phyloP scores from a whole-genome alignment of 2,329 filamentous ascomycete species.

The Exophiala lecanii-corni region DNA sequence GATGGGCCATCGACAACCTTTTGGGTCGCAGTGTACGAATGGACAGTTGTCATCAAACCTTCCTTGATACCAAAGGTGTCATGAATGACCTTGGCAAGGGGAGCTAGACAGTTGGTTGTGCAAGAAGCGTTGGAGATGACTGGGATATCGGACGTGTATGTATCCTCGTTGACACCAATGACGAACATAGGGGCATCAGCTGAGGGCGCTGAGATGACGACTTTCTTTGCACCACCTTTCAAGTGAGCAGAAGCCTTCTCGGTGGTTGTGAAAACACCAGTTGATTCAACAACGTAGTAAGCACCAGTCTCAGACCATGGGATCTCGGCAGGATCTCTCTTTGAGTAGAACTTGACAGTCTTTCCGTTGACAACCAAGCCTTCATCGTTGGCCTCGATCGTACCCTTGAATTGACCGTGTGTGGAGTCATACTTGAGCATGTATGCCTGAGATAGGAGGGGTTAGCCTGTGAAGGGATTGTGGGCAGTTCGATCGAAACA shows the following conservation, averaged over 20 bases:
- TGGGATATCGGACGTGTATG: conserved; percentile 82
- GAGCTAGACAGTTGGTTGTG: conserved; percentile 99
- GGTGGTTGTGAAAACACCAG: conserved; percentile 97
- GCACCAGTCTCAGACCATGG: conserved; percentile 84
- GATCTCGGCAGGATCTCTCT: conserved; percentile 85
- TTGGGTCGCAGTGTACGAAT: conserved; percentile 99
- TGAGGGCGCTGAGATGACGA: conserved; percentile 60
- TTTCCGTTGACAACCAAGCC: conserved; percentile 88
- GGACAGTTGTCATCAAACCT: conserved; percentile 99
- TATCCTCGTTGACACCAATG: conserved; percentile 96
- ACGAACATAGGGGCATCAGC: conserved; percentile 98
- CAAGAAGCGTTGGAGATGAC: conserved; percentile 99
- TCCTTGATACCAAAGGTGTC: conserved; percentile 97
- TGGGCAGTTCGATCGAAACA: conserved; percentile 42
- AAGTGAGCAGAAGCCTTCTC: conserved; percentile 94
- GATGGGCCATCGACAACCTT: conserved; percentile 99
- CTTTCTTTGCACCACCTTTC: conserved; percentile 97
- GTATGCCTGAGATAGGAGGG: conserved; percentile 65
- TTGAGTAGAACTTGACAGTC: conserved; percentile 88
- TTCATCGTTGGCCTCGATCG: conserved; percentile 67
- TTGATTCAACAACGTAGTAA: conserved; percentile 95
- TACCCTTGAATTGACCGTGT: conserved; percentile 95
- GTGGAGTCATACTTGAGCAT: conserved; percentile 99
- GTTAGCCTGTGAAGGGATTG: conserved; percentile 1
- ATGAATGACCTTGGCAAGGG: conserved; percentile 98